Percentiles rank a stretch among this genome's conserved stretches.
Evolutionary conservation across 2,329 filamentous ascomycete genomes (phyloP).

Genomic region (Pseudocercospora vitis): DNA sequence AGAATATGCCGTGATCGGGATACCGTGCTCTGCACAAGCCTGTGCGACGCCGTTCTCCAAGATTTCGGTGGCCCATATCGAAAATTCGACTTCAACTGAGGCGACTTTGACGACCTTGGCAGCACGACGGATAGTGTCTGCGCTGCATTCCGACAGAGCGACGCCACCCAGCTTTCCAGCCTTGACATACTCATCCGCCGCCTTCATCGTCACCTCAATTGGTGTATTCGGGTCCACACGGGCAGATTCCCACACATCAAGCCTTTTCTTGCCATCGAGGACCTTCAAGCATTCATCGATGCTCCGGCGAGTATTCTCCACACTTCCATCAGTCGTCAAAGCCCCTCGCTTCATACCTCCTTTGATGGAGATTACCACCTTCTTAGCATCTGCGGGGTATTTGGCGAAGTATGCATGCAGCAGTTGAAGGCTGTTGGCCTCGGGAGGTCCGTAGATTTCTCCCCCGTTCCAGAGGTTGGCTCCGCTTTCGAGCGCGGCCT

Average conservation of each 20-base stretch:
- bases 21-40: slow-evolving; percentile 61
- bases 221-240: slow-evolving; percentile 47
- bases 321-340: slow-evolving; percentile 43
- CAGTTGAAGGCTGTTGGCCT: slow-evolving; percentile 50
- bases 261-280: slow-evolving; percentile 49
- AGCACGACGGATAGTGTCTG: slow-evolving; percentile 49
- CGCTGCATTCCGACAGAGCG: slow-evolving; percentile 48
- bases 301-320: slow-evolving; percentile 44
- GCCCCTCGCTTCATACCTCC: slow-evolving; percentile 43
- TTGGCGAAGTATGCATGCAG: slow-evolving; percentile 53
- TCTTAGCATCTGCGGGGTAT: slow-evolving; percentile 52
- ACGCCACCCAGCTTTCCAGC: slow-evolving; percentile 50
- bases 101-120: slow-evolving; percentile 56
- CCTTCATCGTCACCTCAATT: slow-evolving; percentile 47
- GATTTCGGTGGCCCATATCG: slow-evolving; percentile 58
- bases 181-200: slow-evolving; percentile 42
- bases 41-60: slow-evolving; percentile 58
- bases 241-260: slow-evolving; percentile 52
- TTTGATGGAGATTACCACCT: slow-evolving; percentile 55
- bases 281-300: slow-evolving; percentile 49
- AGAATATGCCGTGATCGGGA: slow-evolving; percentile 71
- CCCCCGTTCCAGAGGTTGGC: slow-evolving; percentile 54
- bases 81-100: slow-evolving; percentile 62
- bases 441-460: slow-evolving; percentile 49
- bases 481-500: slow-evolving; percentile 33